Percentiles rank a stretch among this genome's conserved stretches.
phyloP scores from a whole-genome alignment of 257 asterid genomes.

The Solanum clarkiae region DNA sequence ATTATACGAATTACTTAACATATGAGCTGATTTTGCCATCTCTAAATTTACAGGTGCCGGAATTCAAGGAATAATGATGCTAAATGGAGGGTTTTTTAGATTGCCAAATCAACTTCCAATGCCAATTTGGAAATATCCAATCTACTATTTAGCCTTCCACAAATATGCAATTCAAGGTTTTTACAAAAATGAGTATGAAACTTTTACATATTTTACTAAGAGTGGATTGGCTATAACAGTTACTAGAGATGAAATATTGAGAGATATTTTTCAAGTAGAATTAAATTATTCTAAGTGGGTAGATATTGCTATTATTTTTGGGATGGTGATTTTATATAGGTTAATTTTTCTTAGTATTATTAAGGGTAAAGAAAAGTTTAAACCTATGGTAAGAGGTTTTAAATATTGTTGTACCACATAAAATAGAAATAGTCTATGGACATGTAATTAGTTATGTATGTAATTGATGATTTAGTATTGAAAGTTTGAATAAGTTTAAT shows the following conservation, averaged over 20 bases:
- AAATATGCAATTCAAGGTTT: constrained; percentile 50
- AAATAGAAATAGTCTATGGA: neutral
- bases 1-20: neutral
- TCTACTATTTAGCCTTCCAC: constrained; percentile 40
- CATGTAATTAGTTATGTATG: neutral
- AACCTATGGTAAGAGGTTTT: constrained; percentile 8
- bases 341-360: constrained; percentile 23
- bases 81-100: constrained; percentile 40
- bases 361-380: constrained; percentile 18
- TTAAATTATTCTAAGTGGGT: constrained; percentile 46
- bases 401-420: neutral
- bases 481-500: neutral
- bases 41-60: constrained; percentile 33
- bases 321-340: constrained; percentile 36
- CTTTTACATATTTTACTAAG: constrained; percentile 16
- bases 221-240: constrained; percentile 15
- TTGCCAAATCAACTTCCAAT: constrained; percentile 38
- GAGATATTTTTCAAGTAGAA: constrained; percentile 36
- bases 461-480: neutral
- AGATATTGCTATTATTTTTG: constrained; percentile 32
- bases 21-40: neutral
- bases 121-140: constrained; percentile 44
- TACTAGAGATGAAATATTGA: constrained; percentile 34
- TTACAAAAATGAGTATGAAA: constrained; percentile 42
- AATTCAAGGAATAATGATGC: constrained; percentile 46